Evolutionary conservation across 2,329 filamentous ascomycete species (phyloP), one percentile per base, ranked within the genome.

Genomic region (Phaeophleospora eucalypticola): DNA sequence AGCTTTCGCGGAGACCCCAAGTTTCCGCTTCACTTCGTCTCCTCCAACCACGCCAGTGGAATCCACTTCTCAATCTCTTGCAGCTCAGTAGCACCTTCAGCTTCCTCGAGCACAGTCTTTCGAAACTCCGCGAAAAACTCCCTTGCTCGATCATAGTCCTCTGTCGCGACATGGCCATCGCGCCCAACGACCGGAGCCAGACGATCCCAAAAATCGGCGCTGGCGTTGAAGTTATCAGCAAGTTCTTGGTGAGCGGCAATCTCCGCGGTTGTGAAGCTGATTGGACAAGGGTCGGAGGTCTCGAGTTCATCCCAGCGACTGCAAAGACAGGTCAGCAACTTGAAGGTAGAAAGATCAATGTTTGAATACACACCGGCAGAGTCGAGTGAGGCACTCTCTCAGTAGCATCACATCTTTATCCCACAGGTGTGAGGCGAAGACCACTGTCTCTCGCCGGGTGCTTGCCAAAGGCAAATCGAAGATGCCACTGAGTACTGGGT

Each of bases 131-230:
- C 54, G 45, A 69, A 71, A 41, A 69, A 57, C 17, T 62, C 51
- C 24, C 66, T 52, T 34, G 66, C 65, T 52, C 65, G 54, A 14
- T 66, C 56, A 41, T 68, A 70, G 24, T 59, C 61, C 39, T 68
- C 60, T 45, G 61, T 58, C 15, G 60, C 49, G 14, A 66, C 68
- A 62, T 65, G 71, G 27, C 68, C 66, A 59, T 70, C 67, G 24
- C 67, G 58, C 42, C 58, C 45, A 27, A 70, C 62, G 52, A 69
- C 56, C 8, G 57, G 56, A 29, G 64, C 54, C 46, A 71, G 48
- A 40, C 51, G 56, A 37, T 66, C 60, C 62, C 65, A 70, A 41
- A 70, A 69, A 40, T 70, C 63, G 8, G 53, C 57, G 34, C 39
- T 53, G 34, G 61, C 59, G 44, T 66, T 65, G 57, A 59, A 67